Percentiles rank a stretch among this genome's conserved stretches.
phyloP scores from a whole-genome alignment of 345 rosid species.

The Brassica carinata region DNA sequence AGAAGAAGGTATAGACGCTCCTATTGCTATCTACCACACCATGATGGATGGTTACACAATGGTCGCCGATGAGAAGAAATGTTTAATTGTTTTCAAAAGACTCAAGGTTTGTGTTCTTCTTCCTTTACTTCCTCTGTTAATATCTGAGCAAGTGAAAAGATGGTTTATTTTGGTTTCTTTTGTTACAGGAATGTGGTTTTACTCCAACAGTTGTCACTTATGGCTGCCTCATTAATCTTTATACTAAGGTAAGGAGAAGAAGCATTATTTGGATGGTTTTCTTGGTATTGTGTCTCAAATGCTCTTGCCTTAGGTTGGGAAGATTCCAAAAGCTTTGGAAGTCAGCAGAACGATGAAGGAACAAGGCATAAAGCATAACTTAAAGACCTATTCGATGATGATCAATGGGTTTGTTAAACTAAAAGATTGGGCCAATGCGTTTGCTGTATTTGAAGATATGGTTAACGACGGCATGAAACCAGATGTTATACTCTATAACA shows the following conservation, averaged over 20 bases:
- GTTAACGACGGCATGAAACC: conserved; percentile 75
- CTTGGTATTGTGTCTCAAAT: conserved; percentile 5
- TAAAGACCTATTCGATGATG: conserved; percentile 96
- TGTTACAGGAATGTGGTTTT: conserved; percentile 85
- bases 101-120: conserved; percentile 60
- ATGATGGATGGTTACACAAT: conserved; percentile 98
- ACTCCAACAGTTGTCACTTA: conserved; percentile 80
- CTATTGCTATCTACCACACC: conserved; percentile 85
- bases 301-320: conserved; percentile 61
- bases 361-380: conserved; percentile 76
- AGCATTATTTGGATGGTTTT: neutral
- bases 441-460: conserved; percentile 86
- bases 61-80: conserved; percentile 79
- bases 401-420: conserved; percentile 85
- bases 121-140: neutral
- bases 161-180: neutral
- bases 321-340: conserved; percentile 82
- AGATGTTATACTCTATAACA: conserved; percentile 85
- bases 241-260: conserved; percentile 57
- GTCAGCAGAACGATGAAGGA: conserved; percentile 77
- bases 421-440: conserved; percentile 95
- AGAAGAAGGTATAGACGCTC: conserved; percentile 96
- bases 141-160: conserved; percentile 16
- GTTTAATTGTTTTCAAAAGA: conserved; percentile 81
- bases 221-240: conserved; percentile 92